A percentile compares a stretch with the other conserved stretches of the same genome.
These are phyloP conservation scores for Sporothrix phasma DNA, from an alignment of 2,329 filamentous ascomycete species.

Conservation along the genomic window DNA sequence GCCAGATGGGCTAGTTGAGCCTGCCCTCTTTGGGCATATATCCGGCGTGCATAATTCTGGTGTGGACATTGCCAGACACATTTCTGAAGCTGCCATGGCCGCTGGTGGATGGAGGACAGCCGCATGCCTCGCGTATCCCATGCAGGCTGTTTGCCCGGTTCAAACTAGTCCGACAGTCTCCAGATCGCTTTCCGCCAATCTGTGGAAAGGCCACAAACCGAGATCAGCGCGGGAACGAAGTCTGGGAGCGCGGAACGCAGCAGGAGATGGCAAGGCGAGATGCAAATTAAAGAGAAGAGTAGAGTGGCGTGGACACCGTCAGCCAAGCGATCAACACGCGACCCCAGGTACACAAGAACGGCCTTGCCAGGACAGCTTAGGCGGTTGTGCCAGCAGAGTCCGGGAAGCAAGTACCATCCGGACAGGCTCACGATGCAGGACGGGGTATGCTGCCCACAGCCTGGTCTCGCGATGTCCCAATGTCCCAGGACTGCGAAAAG, in stretches of 20 bases:
- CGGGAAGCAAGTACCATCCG: too few relatives aligned
- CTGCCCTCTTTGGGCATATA: neutral
- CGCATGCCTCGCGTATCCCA: neutral
- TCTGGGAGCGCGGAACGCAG: neutral
- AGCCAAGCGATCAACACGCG: neutral
- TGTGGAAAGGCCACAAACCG: neutral
- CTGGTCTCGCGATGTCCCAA: neutral
- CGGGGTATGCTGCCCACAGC: neutral
- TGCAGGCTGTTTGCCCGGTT: neutral
- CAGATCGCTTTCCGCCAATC: neutral
- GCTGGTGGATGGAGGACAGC: neutral
- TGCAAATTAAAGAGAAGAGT: neutral
- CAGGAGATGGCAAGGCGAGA: neutral
- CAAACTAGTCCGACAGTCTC: neutral
- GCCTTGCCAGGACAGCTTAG: neutral
- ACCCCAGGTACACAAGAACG: neutral
- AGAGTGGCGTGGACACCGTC: neutral
- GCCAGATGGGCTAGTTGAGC: neutral
- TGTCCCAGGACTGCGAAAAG: neutral
- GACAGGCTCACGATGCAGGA: neutral
- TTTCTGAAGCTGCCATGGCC: conserved; percentile 6
- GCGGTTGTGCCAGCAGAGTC: neutral
- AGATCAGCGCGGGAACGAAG: neutral
- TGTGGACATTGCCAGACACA: neutral
- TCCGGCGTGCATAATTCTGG: neutral